These are phyloP conservation scores for Epichloe amarillans DNA, from an alignment of 2,329 filamentous ascomycete genomes.

Conservation along the genomic window DNA sequence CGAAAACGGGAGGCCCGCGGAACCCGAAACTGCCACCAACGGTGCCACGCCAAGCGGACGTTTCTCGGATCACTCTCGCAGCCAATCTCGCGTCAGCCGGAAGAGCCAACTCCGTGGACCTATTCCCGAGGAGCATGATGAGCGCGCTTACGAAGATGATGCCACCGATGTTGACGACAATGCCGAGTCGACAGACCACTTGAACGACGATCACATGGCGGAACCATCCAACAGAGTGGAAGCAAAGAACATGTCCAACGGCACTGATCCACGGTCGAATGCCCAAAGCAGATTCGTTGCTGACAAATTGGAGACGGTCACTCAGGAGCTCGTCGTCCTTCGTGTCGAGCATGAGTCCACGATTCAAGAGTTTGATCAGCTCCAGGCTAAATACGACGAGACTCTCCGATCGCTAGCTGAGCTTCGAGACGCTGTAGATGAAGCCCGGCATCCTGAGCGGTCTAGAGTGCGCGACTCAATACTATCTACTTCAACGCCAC, in stretches of 20 bases:
- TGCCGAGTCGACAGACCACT: not conserved
- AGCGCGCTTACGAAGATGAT: slow-evolving; percentile 32
- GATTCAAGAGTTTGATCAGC: slow-evolving; percentile 63
- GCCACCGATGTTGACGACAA: slow-evolving; percentile 27
- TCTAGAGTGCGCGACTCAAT: slow-evolving; percentile 39
- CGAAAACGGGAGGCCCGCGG: slow-evolving; percentile 38
- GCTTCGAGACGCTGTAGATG: slow-evolving; percentile 74
- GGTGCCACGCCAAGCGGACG: slow-evolving; percentile 29
- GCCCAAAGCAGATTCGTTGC: slow-evolving; percentile 76
- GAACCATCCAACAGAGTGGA: not conserved
- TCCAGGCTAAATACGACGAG: slow-evolving; percentile 84
- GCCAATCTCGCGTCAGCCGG: slow-evolving; percentile 39
- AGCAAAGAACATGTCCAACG: slow-evolving; percentile 26
- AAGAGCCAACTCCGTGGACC: slow-evolving; percentile 40
- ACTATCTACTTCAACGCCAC: slow-evolving; percentile 29
- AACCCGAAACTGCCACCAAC: slow-evolving; percentile 18
- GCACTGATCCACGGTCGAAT: slow-evolving; percentile 45
- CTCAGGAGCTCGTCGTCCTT: slow-evolving; percentile 81
- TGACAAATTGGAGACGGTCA: slow-evolving; percentile 84
- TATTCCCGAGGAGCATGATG: slow-evolving; percentile 41
- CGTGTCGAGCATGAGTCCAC: slow-evolving; percentile 82
- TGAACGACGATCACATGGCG: not conserved
- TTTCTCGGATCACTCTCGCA: slow-evolving; percentile 38
- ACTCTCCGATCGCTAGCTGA: slow-evolving; percentile 70
- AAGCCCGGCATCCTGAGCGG: slow-evolving; percentile 51